phyloP scores from a whole-genome alignment of 441 rosid genomes.

The Pelargonium citronellum region DNA sequence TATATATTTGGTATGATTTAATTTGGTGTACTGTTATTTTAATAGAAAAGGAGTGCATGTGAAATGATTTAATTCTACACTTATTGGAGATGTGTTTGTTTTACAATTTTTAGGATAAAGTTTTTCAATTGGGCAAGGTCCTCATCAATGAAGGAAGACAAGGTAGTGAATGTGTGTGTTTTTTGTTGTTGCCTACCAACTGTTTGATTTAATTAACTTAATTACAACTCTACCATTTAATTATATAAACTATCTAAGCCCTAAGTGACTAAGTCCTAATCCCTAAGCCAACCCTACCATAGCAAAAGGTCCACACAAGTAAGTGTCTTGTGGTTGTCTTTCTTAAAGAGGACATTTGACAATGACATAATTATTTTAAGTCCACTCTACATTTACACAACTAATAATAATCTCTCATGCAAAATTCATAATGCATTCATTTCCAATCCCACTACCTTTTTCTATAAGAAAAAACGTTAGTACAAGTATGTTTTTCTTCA shows the following conservation, averaged over 20 bases:
- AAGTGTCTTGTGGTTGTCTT: slow-evolving; percentile 27
- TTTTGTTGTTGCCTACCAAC: background rate
- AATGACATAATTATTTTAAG: background rate
- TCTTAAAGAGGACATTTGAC: slow-evolving; percentile 15
- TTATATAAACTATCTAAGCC: background rate
- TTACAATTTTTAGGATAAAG: too few relatives aligned
- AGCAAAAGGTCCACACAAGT: background rate
- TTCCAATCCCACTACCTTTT: too few relatives aligned
- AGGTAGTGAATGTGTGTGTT: background rate
- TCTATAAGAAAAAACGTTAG: too few relatives aligned
- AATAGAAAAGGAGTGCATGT: too few relatives aligned
- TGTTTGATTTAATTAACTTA: background rate
- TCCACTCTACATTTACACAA: too few relatives aligned
- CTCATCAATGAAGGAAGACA: background rate
- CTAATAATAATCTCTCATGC: too few relatives aligned
- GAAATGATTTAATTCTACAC: background rate
- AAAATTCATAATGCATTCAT: too few relatives aligned
- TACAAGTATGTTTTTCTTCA: too few relatives aligned
- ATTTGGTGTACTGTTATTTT: too few relatives aligned
- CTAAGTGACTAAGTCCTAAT: background rate
- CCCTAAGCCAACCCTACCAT: slow-evolving; percentile 4
- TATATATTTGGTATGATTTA: too few relatives aligned
- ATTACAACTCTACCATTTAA: background rate
- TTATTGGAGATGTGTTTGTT: too few relatives aligned
- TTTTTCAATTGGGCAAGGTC: background rate